phyloP scores from a whole-genome alignment of 768 basidiomycete species.

The Kondoa malvinella region DNA sequence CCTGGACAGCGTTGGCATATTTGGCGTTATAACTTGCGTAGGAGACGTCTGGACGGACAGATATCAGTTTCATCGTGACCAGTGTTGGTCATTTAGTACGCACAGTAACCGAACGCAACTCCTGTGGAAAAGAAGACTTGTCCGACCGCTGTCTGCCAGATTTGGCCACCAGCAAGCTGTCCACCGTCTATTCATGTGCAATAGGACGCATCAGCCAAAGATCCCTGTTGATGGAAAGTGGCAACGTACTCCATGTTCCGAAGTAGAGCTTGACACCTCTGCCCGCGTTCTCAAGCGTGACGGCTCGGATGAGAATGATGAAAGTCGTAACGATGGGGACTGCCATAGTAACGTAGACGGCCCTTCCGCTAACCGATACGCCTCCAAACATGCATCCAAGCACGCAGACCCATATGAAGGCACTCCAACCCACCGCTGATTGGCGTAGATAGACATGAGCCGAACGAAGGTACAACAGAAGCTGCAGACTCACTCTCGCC shows the following conservation, averaged over 20 bases:
- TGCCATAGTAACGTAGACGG: constrained; percentile 21
- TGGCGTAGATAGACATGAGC: too few species aligned
- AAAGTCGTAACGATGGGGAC: constrained; percentile 20
- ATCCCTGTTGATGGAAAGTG: too few species aligned
- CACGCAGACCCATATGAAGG: constrained; percentile 19
- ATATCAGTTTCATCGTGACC: too few species aligned
- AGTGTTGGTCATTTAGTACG: too few species aligned
- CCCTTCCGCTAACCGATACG: constrained; percentile 18
- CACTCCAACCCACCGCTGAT: constrained; percentile 18
- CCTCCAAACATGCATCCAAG: constrained; percentile 19
- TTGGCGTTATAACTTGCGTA: constrained; percentile 20
- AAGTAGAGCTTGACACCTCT: constrained; percentile 14
- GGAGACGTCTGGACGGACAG: too few species aligned
- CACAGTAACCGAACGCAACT: constrained; percentile 19
- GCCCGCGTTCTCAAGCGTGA: constrained; percentile 19
- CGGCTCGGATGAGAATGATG: constrained; percentile 15
- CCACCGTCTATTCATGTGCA: too few species aligned
- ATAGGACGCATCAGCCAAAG: too few species aligned
- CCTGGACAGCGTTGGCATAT: constrained; percentile 18
- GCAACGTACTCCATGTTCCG: constrained; percentile 18
- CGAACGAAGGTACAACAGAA: too few species aligned
- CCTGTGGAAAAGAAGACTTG: too few species aligned
- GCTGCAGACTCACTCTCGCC: too few species aligned
- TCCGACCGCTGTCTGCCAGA: too few species aligned
- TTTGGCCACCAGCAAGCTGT: too few species aligned